Conservation (phyloP, 176 grass and related monocot species). For the Lolium rigidum region DNA sequence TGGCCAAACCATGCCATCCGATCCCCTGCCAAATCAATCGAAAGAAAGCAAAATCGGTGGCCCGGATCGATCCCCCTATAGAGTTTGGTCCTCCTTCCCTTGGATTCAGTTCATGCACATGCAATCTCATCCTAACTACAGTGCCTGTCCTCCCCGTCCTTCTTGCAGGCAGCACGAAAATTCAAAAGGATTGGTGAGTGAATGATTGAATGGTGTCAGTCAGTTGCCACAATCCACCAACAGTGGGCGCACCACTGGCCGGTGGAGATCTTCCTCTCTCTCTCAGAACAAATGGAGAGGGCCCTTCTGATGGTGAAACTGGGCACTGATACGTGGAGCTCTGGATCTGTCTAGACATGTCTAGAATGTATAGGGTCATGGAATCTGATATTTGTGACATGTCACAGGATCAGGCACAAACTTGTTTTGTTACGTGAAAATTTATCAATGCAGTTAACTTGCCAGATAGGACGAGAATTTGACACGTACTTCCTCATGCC, state of each 20-base stretch:
- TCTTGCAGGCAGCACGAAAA: background rate
- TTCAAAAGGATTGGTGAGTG: background rate
- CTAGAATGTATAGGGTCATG: constrained; percentile 16
- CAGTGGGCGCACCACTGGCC: constrained; percentile 44
- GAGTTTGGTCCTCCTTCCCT: background rate
- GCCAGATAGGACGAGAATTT: background rate
- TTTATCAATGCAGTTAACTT: background rate
- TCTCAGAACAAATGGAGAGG: background rate
- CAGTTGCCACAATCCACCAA: constrained; percentile 20
- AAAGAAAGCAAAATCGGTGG: constrained; percentile 29
- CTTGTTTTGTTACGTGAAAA: constrained; percentile 6
- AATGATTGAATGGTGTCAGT: constrained; percentile 8
- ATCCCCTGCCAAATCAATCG: constrained; percentile 27
- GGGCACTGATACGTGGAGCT: constrained; percentile 17
- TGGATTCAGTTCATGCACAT: constrained; percentile 31
- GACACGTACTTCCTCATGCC: background rate
- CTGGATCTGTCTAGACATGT: constrained; percentile 8
- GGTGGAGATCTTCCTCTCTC: constrained; percentile 29
- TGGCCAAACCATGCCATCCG: background rate
- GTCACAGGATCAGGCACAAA: background rate
- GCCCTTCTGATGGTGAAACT: background rate
- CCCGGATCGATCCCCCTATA: constrained; percentile 4
- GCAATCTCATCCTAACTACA: constrained; percentile 35
- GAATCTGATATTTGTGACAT: background rate
- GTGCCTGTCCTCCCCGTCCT: constrained; percentile 21